These are phyloP conservation scores for Viridothelium virens DNA, from an alignment of 495 filamentous ascomycete genomes.

Conservation along the genomic window DNA sequence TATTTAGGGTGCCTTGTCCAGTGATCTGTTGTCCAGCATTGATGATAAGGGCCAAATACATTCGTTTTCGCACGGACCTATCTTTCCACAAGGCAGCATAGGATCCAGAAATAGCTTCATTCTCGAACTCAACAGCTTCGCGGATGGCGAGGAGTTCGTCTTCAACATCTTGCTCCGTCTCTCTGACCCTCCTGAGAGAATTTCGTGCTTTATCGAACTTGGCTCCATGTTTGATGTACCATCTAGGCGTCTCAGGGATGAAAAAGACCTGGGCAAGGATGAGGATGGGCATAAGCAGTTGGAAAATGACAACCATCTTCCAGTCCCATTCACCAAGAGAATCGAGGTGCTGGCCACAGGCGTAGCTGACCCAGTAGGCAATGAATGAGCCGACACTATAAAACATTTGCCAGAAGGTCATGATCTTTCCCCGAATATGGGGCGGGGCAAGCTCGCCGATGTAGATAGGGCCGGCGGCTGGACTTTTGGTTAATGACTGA, in stretches of 20 bases:
- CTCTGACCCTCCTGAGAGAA: constrained; percentile 45
- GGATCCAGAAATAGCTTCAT: constrained; percentile 49
- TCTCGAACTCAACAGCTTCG: constrained; percentile 55
- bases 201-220: constrained; percentile 48
- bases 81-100: constrained; percentile 56
- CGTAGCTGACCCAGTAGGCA: constrained; percentile 53
- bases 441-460: constrained; percentile 54
- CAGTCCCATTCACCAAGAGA: constrained; percentile 54
- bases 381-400: constrained; percentile 58
- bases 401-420: constrained; percentile 64
- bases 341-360: constrained; percentile 44
- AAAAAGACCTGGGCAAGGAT: constrained; percentile 48
- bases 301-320: constrained; percentile 57
- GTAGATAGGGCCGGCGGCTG: constrained; percentile 52
- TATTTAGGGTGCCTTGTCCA: constrained; percentile 55
- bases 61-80: constrained; percentile 50
- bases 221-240: constrained; percentile 49
- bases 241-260: constrained; percentile 52
- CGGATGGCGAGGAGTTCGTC: constrained; percentile 50
- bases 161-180: constrained; percentile 52
- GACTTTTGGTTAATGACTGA: neutral
- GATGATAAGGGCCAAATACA: constrained; percentile 47
- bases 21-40: constrained; percentile 57
- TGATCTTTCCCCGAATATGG: constrained; percentile 54
- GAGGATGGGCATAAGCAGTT: constrained; percentile 48